phyloP scores from a whole-genome alignment of 202 grass and related monocot genomes.

The Schoenoplectus triqueter region DNA sequence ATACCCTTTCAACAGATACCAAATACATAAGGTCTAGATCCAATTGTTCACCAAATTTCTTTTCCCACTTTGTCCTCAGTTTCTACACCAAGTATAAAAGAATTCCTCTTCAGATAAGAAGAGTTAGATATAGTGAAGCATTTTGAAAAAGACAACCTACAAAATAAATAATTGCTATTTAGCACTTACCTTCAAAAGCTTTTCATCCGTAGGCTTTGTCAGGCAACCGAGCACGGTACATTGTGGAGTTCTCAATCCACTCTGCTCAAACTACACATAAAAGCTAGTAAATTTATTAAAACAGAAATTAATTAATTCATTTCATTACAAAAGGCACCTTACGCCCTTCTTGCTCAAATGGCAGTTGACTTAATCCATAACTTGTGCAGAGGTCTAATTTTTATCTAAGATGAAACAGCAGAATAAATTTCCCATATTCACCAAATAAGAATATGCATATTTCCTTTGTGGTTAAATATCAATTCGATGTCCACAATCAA shows the following conservation, averaged over 20 bases:
- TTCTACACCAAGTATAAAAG: constrained; percentile 54
- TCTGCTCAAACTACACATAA: constrained; percentile 72
- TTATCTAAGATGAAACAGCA: background rate
- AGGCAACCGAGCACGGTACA: constrained; percentile 82
- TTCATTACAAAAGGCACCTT: background rate
- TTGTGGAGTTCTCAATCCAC: constrained; percentile 82
- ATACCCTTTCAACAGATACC: constrained; percentile 74
- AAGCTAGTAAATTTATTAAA: constrained; percentile 39
- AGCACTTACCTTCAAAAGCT: constrained; percentile 66
- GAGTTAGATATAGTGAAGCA: constrained; percentile 11
- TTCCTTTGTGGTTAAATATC: background rate
- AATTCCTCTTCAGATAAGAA: background rate
- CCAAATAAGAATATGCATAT: background rate
- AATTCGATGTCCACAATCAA: constrained; percentile 25
- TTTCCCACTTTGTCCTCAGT: constrained; percentile 81
- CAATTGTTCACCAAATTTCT: constrained; percentile 79
- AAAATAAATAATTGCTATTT: background rate
- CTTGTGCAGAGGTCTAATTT: background rate
- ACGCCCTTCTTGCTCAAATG: background rate
- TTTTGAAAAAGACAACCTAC: background rate
- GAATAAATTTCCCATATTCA: background rate
- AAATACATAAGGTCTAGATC: constrained; percentile 71
- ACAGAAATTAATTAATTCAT: constrained; percentile 1
- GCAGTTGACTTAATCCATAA: background rate
- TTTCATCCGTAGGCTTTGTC: constrained; percentile 64